phyloP scores from a whole-genome alignment of 148 eudicot genomes.

The Vaccinium macrocarpon region DNA sequence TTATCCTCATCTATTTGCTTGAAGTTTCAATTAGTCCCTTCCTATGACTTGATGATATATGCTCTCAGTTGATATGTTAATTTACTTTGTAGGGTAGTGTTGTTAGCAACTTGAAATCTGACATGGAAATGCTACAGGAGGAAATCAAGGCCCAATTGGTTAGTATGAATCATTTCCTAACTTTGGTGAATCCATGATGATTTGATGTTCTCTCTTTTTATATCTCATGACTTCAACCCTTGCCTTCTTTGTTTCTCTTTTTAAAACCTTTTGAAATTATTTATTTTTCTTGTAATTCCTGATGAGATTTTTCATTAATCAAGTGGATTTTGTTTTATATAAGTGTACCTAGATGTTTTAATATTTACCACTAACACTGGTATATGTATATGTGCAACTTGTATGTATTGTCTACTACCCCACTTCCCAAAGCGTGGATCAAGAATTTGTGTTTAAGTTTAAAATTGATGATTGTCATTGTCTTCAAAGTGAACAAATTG shows the following conservation, averaged over 20 bases:
- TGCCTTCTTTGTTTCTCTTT: background rate
- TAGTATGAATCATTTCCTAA: conserved; percentile 30
- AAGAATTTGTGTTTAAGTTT: background rate
- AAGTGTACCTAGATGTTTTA: background rate
- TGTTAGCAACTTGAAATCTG: conserved; percentile 74
- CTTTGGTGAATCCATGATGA: background rate
- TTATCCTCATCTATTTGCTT: background rate
- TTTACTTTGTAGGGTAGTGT: conserved; percentile 56
- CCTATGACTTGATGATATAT: conserved; percentile 9
- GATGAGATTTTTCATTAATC: background rate
- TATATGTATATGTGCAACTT: background rate
- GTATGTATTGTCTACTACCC: background rate
- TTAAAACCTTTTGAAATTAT: background rate
- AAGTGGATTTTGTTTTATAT: background rate
- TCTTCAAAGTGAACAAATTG: background rate
- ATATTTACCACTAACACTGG: background rate
- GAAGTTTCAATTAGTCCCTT: conserved; percentile 4
- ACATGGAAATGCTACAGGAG: conserved; percentile 68
- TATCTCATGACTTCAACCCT: background rate
- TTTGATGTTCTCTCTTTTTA: background rate
- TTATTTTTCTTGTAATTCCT: background rate
- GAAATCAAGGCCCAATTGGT: conserved; percentile 81
- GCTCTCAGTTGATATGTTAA: conserved; percentile 5
- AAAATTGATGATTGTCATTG: background rate
- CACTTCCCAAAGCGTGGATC: background rate